Base-by-base conservation (phyloP, 2,329 filamentous ascomycete genomes). In the Xylaria sp. region DNA sequence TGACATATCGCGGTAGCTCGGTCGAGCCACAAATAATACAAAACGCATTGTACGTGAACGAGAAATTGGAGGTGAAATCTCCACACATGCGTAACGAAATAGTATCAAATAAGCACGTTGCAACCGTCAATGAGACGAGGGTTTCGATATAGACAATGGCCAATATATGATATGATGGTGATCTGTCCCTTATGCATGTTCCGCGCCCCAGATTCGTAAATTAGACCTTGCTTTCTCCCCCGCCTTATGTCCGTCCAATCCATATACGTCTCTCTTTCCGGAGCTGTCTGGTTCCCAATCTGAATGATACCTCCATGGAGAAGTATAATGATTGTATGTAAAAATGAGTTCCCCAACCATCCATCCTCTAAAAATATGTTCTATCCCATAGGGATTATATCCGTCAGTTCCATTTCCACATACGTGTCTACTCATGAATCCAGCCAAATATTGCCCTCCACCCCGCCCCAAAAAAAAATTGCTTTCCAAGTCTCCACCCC, bases 361-460 rank as follows among this genome's bases (percentile, higher is more conserved):
- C 48, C 15, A 32, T 32, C 15, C 23, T 46, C 43, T 46, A n/a
- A 46, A 32, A 52, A 30, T 52, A 52, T 32, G 25, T 15, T 52
- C 48, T 55, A 55, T 36, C 50, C 30, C 50, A 7, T 55, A 36
- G 30, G 50, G 30, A 50, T 50, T 30, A 7, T 25, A 9, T 23
- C 28, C 18, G 10, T 53, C 50, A 20, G 34, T 55, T 55, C 30
- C 50, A n/a, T n/a, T n/a, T n/a, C n/a, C n/a, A n/a, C n/a, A n/a
- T n/a, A 36, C 15, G 8, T 55, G 50, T 60, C 58, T 50, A 60
- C 43, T 34, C 20, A 34, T 32, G 57, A 50, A 20, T 23, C 43
- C 10, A 20, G 46, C 46, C 25, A 30, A 30, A 15, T 32, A 25
- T 20, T 28, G 20, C 43, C 45, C n/a, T n/a, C n/a, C n/a, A n/a